Evolutionary conservation across 768 basidiomycete species (phyloP).

Genomic region (Suillus decipiens): DNA sequence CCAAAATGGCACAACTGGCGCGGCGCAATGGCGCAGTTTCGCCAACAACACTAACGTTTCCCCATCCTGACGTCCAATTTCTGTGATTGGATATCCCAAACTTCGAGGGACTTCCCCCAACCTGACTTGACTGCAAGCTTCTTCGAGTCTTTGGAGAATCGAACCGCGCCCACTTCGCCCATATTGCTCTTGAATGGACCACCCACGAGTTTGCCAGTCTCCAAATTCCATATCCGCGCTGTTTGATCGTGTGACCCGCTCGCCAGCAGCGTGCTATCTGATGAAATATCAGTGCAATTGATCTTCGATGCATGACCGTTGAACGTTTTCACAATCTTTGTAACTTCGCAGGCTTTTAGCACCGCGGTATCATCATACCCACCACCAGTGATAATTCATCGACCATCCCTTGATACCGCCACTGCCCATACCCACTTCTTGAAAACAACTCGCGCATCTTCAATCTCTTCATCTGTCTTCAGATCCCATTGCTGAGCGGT

Average conservation of each 20-base stretch:
- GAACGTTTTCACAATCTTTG: neutral
- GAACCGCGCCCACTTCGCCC: neutral
- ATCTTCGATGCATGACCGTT: neutral
- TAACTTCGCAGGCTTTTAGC: neutral
- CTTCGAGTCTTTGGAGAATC: neutral
- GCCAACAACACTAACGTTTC: no score
- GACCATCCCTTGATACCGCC: neutral
- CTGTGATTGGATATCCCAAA: neutral
- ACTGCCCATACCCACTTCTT: accelerated
- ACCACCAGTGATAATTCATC: neutral
- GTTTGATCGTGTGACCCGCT: neutral
- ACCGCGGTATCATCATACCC: neutral
- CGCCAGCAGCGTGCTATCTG: neutral
- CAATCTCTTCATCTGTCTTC: neutral
- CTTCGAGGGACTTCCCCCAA: neutral
- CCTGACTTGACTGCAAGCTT: neutral
- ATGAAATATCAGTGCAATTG: neutral
- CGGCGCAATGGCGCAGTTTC: no score
- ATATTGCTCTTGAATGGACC: neutral
- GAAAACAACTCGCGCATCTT: neutral
- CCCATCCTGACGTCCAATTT: neutral
- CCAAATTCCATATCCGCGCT: neutral
- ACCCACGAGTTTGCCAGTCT: neutral
- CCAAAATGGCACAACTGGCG: no score
- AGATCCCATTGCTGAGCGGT: neutral